A percentile compares a stretch with the other conserved stretches of the same genome.
Conservation (phyloP, 352 stramenopile species). For the Pythium folliculosum region DNA sequence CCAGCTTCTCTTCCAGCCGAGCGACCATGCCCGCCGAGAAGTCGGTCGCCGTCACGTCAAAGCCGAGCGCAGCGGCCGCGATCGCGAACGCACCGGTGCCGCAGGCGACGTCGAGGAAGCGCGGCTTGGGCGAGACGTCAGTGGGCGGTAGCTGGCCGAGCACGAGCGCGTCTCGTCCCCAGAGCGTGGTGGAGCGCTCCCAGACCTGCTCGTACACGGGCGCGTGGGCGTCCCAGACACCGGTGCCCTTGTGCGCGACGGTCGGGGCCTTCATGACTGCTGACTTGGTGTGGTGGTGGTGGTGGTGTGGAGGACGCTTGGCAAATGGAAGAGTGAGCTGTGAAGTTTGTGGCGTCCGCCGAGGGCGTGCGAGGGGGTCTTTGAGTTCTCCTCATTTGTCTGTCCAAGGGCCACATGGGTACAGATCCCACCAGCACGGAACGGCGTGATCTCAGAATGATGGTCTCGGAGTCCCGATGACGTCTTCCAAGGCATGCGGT, state of each 20-base stretch:
- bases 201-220: conserved; percentile 3
- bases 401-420: too few species aligned
- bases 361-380: too few species aligned
- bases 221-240: conserved; percentile 2
- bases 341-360: too few species aligned
- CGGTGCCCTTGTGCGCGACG: too few species aligned
- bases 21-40: conserved; percentile 24
- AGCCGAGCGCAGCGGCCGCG: conserved; percentile 11
- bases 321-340: too few species aligned
- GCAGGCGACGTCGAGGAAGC: conserved; percentile 25
- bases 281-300: too few species aligned
- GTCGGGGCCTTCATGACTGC: too few species aligned
- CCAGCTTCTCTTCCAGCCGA: conserved; percentile 14
- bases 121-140: conserved; percentile 44
- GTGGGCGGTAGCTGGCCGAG: conserved; percentile 46
- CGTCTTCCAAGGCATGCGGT: not conserved
- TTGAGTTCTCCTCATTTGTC: too few species aligned
- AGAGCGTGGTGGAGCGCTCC: conserved; percentile 7
- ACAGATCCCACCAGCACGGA: not conserved
- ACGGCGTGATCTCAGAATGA: not conserved
- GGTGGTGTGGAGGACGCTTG: too few species aligned
- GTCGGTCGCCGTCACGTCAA: conserved; percentile 23
- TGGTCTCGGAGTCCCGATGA: not conserved
- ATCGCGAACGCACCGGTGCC: conserved; percentile 15
- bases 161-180: conserved; percentile 79